phyloP scores from a whole-genome alignment of 2,329 filamentous ascomycete species.

The Pseudocercospora fuligena region DNA sequence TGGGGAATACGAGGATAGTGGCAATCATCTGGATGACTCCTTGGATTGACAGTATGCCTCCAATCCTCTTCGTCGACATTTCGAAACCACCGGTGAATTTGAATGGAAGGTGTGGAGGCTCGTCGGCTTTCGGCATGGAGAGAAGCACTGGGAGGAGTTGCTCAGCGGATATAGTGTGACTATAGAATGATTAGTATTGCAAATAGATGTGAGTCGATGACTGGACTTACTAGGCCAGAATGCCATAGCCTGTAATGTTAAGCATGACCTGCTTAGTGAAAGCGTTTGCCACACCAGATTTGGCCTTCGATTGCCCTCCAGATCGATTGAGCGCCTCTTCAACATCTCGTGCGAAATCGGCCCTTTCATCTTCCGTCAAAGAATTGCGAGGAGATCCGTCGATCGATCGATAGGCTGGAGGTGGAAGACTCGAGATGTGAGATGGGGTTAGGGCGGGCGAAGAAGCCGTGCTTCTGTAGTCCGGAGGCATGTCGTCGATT shows the following conservation, averaged over 20 bases:
- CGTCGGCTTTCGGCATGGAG: constrained; percentile 65
- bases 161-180: constrained; percentile 96
- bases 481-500: constrained; percentile 68
- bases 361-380: constrained; percentile 16
- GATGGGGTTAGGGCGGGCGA: constrained; percentile 54
- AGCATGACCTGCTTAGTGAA: constrained; percentile 86
- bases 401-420: constrained; percentile 41
- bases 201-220: neutral
- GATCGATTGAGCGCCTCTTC: constrained; percentile 39
- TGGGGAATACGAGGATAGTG: constrained; percentile 82
- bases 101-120: constrained; percentile 71
- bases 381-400: constrained; percentile 37
- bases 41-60: constrained; percentile 85
- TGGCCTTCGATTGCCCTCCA: constrained; percentile 24
- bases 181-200: constrained; percentile 44
- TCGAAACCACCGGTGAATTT: constrained; percentile 87
- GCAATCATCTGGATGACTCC: constrained; percentile 87
- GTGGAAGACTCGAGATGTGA: constrained; percentile 33
- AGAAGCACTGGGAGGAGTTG: constrained; percentile 92
- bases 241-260: constrained; percentile 87
- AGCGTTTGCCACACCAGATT: constrained; percentile 57
- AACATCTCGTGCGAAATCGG: constrained; percentile 32
- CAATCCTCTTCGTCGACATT: constrained; percentile 80
- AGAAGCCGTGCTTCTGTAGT: constrained; percentile 66
- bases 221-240: constrained; percentile 85